phyloP scores from a whole-genome alignment of 345 rosid genomes.

The Rubroshorea leprosula region DNA sequence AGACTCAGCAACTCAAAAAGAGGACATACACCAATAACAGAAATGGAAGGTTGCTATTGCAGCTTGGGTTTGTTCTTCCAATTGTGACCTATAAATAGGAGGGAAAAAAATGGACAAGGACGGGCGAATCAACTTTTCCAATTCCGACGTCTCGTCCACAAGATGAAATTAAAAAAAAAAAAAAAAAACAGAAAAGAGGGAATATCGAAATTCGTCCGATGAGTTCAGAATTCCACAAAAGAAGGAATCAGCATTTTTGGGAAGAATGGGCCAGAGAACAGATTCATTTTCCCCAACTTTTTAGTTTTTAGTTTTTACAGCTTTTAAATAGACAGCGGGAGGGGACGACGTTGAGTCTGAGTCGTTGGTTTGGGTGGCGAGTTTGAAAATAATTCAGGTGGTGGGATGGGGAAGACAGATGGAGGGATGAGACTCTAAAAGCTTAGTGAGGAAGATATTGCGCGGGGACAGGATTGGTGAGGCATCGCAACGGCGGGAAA shows the following conservation, averaged over 20 bases:
- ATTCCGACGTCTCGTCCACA: not conserved
- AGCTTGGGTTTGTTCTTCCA: constrained; percentile 5
- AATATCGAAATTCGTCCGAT: not conserved
- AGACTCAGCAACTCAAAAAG: not conserved
- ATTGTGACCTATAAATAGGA: constrained; percentile 2
- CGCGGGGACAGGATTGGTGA: not conserved
- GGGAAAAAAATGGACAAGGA: not conserved
- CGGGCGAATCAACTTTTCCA: constrained; percentile 2
- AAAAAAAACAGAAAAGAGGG: too few species aligned
- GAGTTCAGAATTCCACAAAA: not conserved
- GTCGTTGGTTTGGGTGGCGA: not conserved
- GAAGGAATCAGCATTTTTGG: not conserved
- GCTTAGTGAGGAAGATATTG: not conserved
- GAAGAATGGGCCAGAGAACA: not conserved
- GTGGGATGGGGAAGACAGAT: not conserved
- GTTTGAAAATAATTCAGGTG: not conserved
- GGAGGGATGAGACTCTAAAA: not conserved
- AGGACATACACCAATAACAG: constrained; percentile 6
- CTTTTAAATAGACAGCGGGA: not conserved
- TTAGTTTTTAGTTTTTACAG: too few species aligned
- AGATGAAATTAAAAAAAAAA: too few species aligned
- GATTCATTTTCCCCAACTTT: not conserved
- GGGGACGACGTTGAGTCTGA: too few species aligned
- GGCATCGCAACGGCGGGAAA: not conserved
- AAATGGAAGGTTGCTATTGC: constrained; percentile 11